These are phyloP conservation scores for Oldenlandia corymbosa DNA, from an alignment of 257 asterid genomes.

Conservation along the genomic window DNA sequence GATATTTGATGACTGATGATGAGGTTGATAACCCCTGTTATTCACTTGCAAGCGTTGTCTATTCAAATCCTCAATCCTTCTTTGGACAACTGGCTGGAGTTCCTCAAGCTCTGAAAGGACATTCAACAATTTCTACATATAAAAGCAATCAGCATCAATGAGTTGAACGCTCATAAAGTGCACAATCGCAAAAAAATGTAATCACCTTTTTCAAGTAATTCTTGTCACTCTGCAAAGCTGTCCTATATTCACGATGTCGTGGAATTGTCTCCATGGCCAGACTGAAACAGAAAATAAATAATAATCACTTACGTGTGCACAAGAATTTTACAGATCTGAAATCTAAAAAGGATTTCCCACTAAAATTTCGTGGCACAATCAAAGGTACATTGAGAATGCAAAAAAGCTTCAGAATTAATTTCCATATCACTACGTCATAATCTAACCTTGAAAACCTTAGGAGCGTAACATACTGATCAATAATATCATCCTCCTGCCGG, in stretches of 20 bases:
- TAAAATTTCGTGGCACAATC: background rate
- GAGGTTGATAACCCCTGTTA: conserved; percentile 32
- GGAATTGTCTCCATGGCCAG: conserved; percentile 96
- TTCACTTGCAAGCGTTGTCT: conserved; percentile 31
- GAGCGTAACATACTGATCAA: conserved; percentile 92
- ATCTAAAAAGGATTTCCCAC: conserved; percentile 7
- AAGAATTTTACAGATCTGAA: conserved; percentile 16
- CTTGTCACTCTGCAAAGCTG: conserved; percentile 53
- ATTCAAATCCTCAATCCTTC: conserved; percentile 55
- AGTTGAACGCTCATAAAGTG: conserved; percentile 3
- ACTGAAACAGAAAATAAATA: conserved; percentile 43
- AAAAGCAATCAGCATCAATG: conserved; percentile 10
- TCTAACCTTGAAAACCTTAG: conserved; percentile 92
- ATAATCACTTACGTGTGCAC: conserved; percentile 21
- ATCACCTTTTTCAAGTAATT: conserved; percentile 53
- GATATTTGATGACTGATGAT: conserved; percentile 34
- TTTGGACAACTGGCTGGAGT: conserved; percentile 73
- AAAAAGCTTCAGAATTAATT: background rate
- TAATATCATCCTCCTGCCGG: conserved; percentile 64
- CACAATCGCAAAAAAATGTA: conserved; percentile 7
- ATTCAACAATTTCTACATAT: conserved; percentile 51
- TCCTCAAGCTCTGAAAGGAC: conserved; percentile 83
- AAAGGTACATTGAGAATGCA: background rate
- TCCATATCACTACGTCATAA: conserved; percentile 9
- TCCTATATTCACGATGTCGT: conserved; percentile 70